Conservation (phyloP, 176 grass and related monocot species). For the Microstegium vimineum region DNA sequence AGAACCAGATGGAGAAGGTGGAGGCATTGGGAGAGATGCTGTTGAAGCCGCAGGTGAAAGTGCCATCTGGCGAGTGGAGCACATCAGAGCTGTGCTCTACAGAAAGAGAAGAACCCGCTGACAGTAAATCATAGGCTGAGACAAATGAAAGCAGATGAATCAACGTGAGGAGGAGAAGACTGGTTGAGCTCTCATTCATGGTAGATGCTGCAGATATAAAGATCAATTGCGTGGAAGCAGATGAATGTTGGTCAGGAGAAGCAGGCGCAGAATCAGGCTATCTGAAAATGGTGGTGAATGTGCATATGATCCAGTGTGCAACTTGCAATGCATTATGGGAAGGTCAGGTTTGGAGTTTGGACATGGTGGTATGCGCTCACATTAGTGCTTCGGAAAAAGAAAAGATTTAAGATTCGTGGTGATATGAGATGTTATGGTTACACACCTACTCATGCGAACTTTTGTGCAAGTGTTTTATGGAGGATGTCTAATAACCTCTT, state of each 20-base stretch:
- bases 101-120: constrained; percentile 9
- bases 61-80: constrained; percentile 15
- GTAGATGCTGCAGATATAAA: not conserved
- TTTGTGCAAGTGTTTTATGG: not conserved
- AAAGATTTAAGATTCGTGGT: not conserved
- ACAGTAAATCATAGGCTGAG: constrained; percentile 22
- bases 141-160: not conserved
- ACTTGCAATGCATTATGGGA: not conserved
- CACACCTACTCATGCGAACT: not conserved
- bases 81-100: not conserved
- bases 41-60: constrained; percentile 43
- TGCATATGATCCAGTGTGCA: not conserved
- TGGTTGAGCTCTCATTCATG: not conserved
- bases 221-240: not conserved
- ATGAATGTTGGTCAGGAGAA: not conserved
- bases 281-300: not conserved
- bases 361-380: not conserved
- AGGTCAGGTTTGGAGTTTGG: not conserved
- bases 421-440: not conserved
- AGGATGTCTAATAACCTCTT: not conserved
- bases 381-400: not conserved
- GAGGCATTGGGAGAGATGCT: constrained; percentile 18
- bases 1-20: constrained; percentile 40
- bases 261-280: not conserved
- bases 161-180: constrained; percentile 2